These are phyloP conservation scores for Curvularia hawaiiensis DNA, from an alignment of 2,329 filamentous ascomycete species.

Conservation along the genomic window DNA sequence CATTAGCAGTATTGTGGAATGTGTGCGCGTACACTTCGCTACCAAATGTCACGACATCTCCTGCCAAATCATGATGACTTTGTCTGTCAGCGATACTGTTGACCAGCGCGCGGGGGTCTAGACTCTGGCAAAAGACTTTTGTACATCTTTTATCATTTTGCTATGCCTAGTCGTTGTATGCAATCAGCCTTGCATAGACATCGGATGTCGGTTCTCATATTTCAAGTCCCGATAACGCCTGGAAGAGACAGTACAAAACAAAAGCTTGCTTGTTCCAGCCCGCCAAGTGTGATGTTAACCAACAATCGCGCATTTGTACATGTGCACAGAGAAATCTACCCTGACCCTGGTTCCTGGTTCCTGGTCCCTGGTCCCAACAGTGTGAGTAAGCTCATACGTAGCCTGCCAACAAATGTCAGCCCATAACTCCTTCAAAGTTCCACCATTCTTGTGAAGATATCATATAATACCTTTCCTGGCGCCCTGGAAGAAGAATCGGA, in stretches of 20 bases:
- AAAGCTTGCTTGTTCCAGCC: not conserved
- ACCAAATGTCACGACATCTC: not conserved
- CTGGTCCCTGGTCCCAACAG: not conserved
- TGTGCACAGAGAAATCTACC: not conserved
- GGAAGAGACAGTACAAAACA: slow-evolving; percentile 4
- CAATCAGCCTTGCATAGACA: not conserved
- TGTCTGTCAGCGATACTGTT: not conserved
- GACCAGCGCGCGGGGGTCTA: not conserved
- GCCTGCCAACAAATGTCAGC: slow-evolving; percentile 32
- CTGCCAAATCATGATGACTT: not conserved
- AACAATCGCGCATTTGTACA: not conserved
- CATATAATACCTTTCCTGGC: slow-evolving; percentile 63
- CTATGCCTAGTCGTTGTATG: slow-evolving; percentile 1
- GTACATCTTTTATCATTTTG: not conserved
- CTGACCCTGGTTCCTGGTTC: not conserved
- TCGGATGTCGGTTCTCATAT: slow-evolving; percentile 8
- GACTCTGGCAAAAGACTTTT: not conserved
- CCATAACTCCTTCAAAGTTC: slow-evolving; percentile 4
- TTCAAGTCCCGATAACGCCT: slow-evolving; percentile 12
- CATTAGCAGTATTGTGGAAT: not conserved
- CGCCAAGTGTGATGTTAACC: not conserved
- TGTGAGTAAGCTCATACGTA: slow-evolving; percentile 24
- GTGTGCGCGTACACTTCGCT: not conserved
- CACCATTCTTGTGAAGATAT: slow-evolving; percentile 3
- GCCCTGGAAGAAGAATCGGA: slow-evolving; percentile 98